Percentiles rank a stretch among this genome's conserved stretches.
Evolutionary conservation across 768 basidiomycete species (phyloP).

Genomic region (Phallus indusiatus): DNA sequence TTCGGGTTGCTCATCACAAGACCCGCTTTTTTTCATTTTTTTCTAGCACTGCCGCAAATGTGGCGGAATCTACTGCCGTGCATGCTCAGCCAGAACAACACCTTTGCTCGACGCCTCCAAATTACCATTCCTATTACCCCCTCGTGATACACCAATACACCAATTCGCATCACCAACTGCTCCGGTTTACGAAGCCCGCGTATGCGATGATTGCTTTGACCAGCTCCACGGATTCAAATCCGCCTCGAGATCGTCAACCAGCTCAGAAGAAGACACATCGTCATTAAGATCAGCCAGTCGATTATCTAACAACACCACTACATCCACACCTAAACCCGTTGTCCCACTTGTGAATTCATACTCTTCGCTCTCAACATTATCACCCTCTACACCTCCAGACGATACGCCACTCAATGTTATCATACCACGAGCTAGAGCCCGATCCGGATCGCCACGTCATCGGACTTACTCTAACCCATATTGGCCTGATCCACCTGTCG

Average conservation of each 20-base stretch:
- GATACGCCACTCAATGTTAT: constrained; percentile 23
- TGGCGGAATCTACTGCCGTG: constrained; percentile 64
- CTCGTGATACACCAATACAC: constrained; percentile 52
- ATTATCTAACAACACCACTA: constrained; percentile 17
- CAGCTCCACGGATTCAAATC: constrained; percentile 47
- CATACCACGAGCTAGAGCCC: constrained; percentile 24
- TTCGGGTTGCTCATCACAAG: not conserved
- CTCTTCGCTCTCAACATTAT: constrained; percentile 21
- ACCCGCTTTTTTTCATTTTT: too few species aligned
- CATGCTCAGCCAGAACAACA: constrained; percentile 51
- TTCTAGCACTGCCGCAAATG: constrained; percentile 76
- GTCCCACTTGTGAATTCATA: constrained; percentile 31
- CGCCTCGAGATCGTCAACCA: constrained; percentile 13
- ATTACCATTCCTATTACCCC: constrained; percentile 63
- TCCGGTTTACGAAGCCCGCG: constrained; percentile 48
- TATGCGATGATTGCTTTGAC: constrained; percentile 72
- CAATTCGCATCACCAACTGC: constrained; percentile 49
- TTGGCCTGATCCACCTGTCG: constrained; percentile 31
- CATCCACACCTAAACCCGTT: constrained; percentile 25
- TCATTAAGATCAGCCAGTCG: constrained; percentile 32
- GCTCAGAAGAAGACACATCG: not conserved
- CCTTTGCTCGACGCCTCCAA: constrained; percentile 64
- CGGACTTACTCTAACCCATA: constrained; percentile 18
- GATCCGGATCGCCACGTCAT: constrained; percentile 20
- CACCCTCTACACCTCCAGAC: constrained; percentile 20